Percentiles rank a stretch among this genome's conserved stretches.
These are phyloP conservation scores for Oryza brachyantha DNA, from an alignment of 176 grass and related monocot genomes.

Conservation along the genomic window DNA sequence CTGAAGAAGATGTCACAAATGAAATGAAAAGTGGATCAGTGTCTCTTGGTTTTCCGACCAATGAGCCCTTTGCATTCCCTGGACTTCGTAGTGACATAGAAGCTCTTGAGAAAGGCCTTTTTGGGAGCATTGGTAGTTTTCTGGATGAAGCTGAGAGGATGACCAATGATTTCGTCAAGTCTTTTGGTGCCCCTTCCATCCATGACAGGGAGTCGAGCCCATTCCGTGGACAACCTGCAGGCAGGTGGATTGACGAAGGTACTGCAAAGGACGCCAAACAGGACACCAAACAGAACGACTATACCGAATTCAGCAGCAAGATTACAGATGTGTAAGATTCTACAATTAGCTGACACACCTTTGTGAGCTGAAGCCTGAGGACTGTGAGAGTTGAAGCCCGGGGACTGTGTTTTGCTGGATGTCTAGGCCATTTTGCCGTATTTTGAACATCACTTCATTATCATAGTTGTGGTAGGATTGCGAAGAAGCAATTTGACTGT, in stretches of 20 bases:
- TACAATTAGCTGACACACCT: constrained; percentile 2
- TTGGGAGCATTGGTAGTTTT: constrained; percentile 39
- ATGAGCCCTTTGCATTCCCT: constrained; percentile 58
- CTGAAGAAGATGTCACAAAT: constrained; percentile 78
- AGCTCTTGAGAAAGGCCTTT: constrained; percentile 58
- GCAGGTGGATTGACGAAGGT: constrained; percentile 36
- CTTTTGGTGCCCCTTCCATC: constrained; percentile 33
- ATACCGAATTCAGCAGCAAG: constrained; percentile 59
- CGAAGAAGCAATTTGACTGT: neutral
- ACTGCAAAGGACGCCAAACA: constrained; percentile 12
- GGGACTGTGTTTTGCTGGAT: neutral
- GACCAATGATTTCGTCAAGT: constrained; percentile 54
- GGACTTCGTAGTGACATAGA: constrained; percentile 69
- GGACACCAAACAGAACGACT: too few relatives aligned
- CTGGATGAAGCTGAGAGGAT: constrained; percentile 63
- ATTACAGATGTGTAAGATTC: constrained; percentile 60
- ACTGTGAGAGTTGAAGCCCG: too few relatives aligned
- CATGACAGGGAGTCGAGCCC: constrained; percentile 14
- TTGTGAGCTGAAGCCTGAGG: neutral
- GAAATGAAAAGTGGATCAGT: constrained; percentile 38
- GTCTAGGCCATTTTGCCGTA: neutral
- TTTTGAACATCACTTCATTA: neutral
- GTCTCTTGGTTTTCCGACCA: constrained; percentile 34
- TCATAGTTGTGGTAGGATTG: neutral
- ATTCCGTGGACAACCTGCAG: constrained; percentile 22